Base-by-base conservation (phyloP, 257 asterid species). In the Solanum etuberosum region DNA sequence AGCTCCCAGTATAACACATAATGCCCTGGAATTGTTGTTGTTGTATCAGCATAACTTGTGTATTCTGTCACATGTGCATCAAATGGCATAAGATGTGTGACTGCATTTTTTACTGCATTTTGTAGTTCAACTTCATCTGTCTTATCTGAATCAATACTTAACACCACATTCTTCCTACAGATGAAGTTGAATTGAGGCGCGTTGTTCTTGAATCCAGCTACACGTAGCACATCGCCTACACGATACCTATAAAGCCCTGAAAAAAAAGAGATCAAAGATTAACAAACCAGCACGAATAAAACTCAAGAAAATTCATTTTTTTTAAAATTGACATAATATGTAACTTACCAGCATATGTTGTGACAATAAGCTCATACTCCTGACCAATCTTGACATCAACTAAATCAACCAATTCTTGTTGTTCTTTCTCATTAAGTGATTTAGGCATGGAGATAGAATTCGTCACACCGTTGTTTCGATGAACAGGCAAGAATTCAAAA, bases 71-170 rank as follows among this genome's bases (percentile, higher is more conserved):
- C 89, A 21, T 85, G 88, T 0, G 98, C 97, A 5, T 88, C 95
- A 84, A 96, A 96, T 1, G 98, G 98, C 74, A 73, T 72, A 27
- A 95, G 90, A 65, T 96, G 98, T 9, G 84, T 90, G 20, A 90
- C 88, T 0, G 99, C 98, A 65, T 89, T 93, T 77, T 89, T 91
- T 29, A 96, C 98, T 2, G 99, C 98, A 31, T 90, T 92, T 67
- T 96, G 99, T 18, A 96, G 93, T 93, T 96, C 98, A 20, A 95
- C 99, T 89, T 96, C 99, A 63, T 96, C 98, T 0, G 99, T 96
- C 88, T 96, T 96, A 59, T 96, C 99, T 0, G 96, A 46, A 87
- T 96, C 98, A 2, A 96, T 94, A 94, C 99, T 96, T 7, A 96
- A 48, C 15, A 95, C 98, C 3, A 96, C 99, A 63, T 95, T 96